Evolutionary conservation across 1,284 basidiomycete species (phyloP).

Genomic region (Meira nashicola): DNA sequence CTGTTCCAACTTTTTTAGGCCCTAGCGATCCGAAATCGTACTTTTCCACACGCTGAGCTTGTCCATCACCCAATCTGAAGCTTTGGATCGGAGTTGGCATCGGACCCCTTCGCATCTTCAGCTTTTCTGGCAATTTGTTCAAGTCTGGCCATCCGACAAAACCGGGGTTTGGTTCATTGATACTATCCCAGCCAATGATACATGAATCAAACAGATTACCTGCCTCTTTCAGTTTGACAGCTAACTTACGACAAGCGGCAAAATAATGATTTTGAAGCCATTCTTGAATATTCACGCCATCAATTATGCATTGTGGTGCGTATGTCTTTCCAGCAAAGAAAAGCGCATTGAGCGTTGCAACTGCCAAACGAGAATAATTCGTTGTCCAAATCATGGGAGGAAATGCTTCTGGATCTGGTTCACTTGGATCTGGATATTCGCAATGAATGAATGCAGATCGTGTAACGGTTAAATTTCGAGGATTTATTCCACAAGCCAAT

Average conservation of each 20-base stretch:
- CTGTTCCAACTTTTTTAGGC: slow-evolving; percentile 67
- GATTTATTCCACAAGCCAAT: slow-evolving; percentile 83
- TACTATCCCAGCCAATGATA: slow-evolving; percentile 90
- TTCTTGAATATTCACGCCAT: slow-evolving; percentile 85
- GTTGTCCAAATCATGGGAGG: slow-evolving; percentile 95
- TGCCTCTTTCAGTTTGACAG: slow-evolving; percentile 67
- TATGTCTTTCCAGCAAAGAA: slow-evolving; percentile 88
- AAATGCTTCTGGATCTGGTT: slow-evolving; percentile 67
- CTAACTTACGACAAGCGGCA: slow-evolving; percentile 69
- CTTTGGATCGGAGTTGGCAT: slow-evolving; percentile 80
- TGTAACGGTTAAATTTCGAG: slow-evolving; percentile 75
- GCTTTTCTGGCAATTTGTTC: slow-evolving; percentile 43
- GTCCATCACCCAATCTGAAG: slow-evolving; percentile 80
- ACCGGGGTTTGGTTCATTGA: slow-evolving; percentile 92
- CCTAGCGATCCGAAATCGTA: slow-evolving; percentile 78
- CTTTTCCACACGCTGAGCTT: slow-evolving; percentile 74
- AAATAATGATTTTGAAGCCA: slow-evolving; percentile 84
- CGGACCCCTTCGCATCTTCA: slow-evolving; percentile 69
- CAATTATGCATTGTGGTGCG: slow-evolving; percentile 84
- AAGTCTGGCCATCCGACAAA: slow-evolving; percentile 69
- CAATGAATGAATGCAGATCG: slow-evolving; percentile 80
- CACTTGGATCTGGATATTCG: slow-evolving; percentile 69
- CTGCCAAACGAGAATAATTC: slow-evolving; percentile 82
- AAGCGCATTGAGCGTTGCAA: slow-evolving; percentile 84
- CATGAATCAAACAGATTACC: slow-evolving; percentile 76